Conservation (phyloP, 2,329 filamentous ascomycete species). For the Metarhizium rileyi region DNA sequence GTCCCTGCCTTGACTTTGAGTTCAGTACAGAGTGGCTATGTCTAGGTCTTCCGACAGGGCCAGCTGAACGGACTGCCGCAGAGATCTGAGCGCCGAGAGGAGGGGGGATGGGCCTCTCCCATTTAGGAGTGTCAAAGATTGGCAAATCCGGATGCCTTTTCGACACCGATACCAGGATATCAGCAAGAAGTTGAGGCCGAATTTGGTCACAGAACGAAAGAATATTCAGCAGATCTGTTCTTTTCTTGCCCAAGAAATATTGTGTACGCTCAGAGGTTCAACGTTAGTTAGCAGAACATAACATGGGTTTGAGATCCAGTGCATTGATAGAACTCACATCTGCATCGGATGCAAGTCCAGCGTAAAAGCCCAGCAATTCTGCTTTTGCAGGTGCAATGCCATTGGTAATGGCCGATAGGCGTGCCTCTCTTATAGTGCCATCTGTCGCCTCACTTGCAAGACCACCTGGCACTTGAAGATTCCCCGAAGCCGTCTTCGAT, state of each 20-base stretch:
- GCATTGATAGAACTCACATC: conserved; percentile 19
- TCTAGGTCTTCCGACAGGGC: conserved; percentile 15
- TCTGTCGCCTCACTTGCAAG: conserved; percentile 12
- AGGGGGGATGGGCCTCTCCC: conserved; percentile 17
- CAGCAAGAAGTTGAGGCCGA: conserved; percentile 29
- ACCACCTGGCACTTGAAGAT: conserved; percentile 2
- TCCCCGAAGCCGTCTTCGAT: not conserved
- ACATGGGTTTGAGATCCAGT: not conserved
- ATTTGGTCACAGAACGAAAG: conserved; percentile 32
- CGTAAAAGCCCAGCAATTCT: conserved; percentile 28
- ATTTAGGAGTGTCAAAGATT: conserved; percentile 32
- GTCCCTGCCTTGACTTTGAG: conserved; percentile 19
- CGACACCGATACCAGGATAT: conserved; percentile 32
- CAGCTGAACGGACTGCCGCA: conserved; percentile 4
- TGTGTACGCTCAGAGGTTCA: conserved; percentile 20
- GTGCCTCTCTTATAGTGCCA: conserved; percentile 20
- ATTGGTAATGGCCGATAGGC: conserved; percentile 22
- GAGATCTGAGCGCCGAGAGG: conserved; percentile 4
- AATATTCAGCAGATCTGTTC: conserved; percentile 29
- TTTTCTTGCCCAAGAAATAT: conserved; percentile 29
- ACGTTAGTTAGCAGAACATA: conserved; percentile 2
- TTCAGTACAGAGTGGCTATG: conserved; percentile 20
- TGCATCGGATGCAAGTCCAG: conserved; percentile 23
- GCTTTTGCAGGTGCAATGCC: conserved; percentile 25
- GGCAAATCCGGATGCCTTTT: conserved; percentile 32